Evolutionary conservation across 2,329 filamentous ascomycete genomes (phyloP).

Genomic region (Dothistroma septosporum): DNA sequence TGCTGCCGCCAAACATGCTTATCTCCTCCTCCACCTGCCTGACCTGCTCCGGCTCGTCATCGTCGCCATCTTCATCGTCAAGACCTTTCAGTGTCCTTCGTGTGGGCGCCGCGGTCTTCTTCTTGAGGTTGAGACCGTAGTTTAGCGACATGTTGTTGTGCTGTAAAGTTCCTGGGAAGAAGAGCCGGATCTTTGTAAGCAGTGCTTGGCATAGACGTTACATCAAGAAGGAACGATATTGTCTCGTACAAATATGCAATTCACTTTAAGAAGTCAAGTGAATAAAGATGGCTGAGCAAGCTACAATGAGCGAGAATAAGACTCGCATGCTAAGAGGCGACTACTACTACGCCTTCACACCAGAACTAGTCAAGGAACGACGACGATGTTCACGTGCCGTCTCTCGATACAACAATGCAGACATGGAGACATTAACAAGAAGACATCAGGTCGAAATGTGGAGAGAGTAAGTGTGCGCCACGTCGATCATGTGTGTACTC

Average conservation of each 20-base stretch:
- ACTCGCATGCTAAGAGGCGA: constrained; percentile 41
- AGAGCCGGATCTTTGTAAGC: not conserved
- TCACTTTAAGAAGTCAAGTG: not conserved
- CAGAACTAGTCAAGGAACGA: constrained; percentile 62
- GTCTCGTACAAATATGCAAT: not conserved
- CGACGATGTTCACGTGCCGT: constrained; percentile 60
- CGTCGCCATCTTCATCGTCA: constrained; percentile 30
- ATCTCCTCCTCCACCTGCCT: constrained; percentile 50
- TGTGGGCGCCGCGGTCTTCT: constrained; percentile 23
- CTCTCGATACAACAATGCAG: constrained; percentile 60
- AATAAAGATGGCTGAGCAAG: not conserved
- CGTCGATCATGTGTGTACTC: not conserved
- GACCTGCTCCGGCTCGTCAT: constrained; percentile 17
- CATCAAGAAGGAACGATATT: not conserved
- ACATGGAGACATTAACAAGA: constrained; percentile 51
- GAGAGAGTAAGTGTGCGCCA: constrained; percentile 57
- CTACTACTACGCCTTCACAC: constrained; percentile 69
- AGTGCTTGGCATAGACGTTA: not conserved
- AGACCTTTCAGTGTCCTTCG: constrained; percentile 14
- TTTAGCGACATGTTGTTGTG: constrained; percentile 33
- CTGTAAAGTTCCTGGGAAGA: constrained; percentile 2
- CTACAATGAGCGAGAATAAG: constrained; percentile 34
- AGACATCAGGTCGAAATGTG: constrained; percentile 63
- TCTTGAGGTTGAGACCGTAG: constrained; percentile 36
- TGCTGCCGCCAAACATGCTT: constrained; percentile 51